Base-by-base conservation (phyloP, 345 rosid species). In the Eucalyptus pauciflora region DNA sequence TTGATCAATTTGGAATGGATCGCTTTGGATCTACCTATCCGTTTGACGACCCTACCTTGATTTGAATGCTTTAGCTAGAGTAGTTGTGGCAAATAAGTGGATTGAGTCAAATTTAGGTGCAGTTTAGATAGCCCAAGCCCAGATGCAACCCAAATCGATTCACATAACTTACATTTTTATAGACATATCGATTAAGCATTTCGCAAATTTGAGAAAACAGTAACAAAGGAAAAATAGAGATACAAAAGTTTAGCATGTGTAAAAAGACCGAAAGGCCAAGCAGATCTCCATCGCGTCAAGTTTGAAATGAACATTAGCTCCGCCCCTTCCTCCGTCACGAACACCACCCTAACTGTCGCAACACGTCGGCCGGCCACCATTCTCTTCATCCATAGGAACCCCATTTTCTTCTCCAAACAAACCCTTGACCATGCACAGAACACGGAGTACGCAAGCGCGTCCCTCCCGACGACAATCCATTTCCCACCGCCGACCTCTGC, bases 101-200 rank as follows among this genome's bases (percentile, higher is more conserved):
- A 33, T n/a, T 1, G 0, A 13, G 7, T 58, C 13, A 56, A 56
- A 25, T 60, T 60, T 1, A 4, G 4, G 1, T 5, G 14, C 1
- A 25, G 2, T 25, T 24, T 25, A 10, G 29, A 24, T 52, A 52
- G 56, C 56, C 80, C 33, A 33, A 33, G 33, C 12, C 43, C 2
- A 31, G 0, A 16, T 13, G 10, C 33, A 31, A 69, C 24, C 12
- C 33, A n/a, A 64, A 64, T n/a, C 71, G 7, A 14, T 31, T 2
- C 10, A 7, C 37, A 31, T 33, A 13, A 29, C 71, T 64, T 16
- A n/a, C 37, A 31, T 33, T 69, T 17, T 67, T 5, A 31, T 33
- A 16, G 1, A 0, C 37, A 8, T 9, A 17, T 7, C 24, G 33
- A 31, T 69, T 69, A n/a, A 33, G 7, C 80, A 17, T 69, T 69